Evolutionary conservation across 2,329 filamentous ascomycete species (phyloP).

Genomic region (Monosporascus sp.): DNA sequence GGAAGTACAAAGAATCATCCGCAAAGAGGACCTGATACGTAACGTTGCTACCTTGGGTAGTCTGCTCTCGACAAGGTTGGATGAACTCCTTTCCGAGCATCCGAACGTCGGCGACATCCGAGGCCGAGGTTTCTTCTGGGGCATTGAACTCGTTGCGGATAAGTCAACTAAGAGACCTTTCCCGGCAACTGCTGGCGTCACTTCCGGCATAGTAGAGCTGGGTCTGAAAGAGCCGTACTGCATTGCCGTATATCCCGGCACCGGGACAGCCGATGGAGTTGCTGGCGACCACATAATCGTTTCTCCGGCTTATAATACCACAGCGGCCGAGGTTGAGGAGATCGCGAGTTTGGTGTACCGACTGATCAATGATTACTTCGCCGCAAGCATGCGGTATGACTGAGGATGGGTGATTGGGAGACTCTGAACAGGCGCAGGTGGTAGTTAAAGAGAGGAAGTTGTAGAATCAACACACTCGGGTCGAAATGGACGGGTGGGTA

Average conservation of each 20-base stretch:
- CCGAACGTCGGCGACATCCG: constrained; percentile 35
- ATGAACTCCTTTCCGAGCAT: constrained; percentile 19
- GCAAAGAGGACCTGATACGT: constrained; percentile 27
- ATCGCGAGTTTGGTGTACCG: constrained; percentile 46
- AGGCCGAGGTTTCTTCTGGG: constrained; percentile 42
- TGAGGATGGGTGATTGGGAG: too few species aligned
- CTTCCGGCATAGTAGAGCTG: constrained; percentile 10
- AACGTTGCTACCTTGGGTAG: constrained; percentile 27
- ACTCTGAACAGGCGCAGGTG: too few species aligned
- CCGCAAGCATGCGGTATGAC: background rate
- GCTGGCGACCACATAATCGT: constrained; percentile 65
- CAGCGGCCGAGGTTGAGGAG: constrained; percentile 47
- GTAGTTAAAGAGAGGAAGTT: background rate
- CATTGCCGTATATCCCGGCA: constrained; percentile 44
- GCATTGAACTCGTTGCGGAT: constrained; percentile 40
- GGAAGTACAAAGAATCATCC: constrained; percentile 33
- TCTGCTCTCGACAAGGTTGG: constrained; percentile 24
- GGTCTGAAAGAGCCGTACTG: constrained; percentile 13
- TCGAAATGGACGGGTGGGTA: too few species aligned
- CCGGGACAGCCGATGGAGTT: constrained; percentile 47
- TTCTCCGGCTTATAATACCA: constrained; percentile 63
- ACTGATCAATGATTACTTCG: constrained; percentile 49
- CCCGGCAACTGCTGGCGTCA: constrained; percentile 9
- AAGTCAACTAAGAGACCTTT: constrained; percentile 32
- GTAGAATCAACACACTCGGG: too few species aligned